Conservation (phyloP, 176 grass and related monocot genomes). For the Calamus simplicifolius region DNA sequence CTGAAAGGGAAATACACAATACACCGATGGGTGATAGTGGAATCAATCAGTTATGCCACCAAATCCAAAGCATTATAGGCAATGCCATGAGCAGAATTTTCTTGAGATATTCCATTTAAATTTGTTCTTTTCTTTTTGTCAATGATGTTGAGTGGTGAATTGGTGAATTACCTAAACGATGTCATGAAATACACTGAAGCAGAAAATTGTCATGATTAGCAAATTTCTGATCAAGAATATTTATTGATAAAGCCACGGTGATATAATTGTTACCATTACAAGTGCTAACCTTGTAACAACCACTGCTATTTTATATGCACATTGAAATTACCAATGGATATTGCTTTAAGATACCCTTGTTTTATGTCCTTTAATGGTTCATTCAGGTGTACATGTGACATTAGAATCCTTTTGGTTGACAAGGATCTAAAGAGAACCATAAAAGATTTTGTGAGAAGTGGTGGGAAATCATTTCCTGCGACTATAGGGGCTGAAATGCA, state of each 20-base stretch:
- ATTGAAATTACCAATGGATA: no score
- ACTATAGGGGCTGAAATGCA: slow-evolving; percentile 21
- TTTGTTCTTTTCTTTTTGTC: no score
- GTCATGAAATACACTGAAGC: no score
- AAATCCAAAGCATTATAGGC: slow-evolving; percentile 92
- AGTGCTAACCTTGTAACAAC: no score
- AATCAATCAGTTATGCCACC: slow-evolving; percentile 98
- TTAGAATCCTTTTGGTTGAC: slow-evolving; percentile 78
- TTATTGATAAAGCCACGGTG: no score
- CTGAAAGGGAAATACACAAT: slow-evolving; percentile 87
- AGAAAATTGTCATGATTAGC: no score
- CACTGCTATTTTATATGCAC: no score
- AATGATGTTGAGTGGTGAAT: no score
- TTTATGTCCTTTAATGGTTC: slow-evolving; percentile 21
- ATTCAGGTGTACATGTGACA: slow-evolving; percentile 73
- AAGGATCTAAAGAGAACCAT: slow-evolving; percentile 62
- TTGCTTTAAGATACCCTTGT: not conserved
- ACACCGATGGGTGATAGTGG: slow-evolving; percentile 46
- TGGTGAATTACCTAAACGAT: no score
- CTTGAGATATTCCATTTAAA: not conserved
- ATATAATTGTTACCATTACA: no score
- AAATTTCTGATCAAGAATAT: no score
- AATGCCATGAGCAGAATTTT: slow-evolving; percentile 70
- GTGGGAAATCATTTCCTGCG: slow-evolving; percentile 67
- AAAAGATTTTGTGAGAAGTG: slow-evolving; percentile 60